These are phyloP conservation scores for Panellus pusillus DNA, from an alignment of 768 basidiomycete species.

Conservation along the genomic window DNA sequence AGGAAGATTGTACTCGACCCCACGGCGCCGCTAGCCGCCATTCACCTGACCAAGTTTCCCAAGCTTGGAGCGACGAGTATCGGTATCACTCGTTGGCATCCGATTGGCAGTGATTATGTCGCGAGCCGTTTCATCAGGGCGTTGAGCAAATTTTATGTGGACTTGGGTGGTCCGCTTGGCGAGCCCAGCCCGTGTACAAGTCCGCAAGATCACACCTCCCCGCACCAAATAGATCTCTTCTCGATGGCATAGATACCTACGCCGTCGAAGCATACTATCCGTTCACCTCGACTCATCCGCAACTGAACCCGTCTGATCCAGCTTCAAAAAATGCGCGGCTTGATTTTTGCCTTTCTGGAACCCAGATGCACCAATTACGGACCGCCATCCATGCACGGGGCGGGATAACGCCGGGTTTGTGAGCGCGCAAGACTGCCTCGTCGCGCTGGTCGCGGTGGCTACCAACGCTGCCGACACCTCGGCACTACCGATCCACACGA, in stretches of 20 bases:
- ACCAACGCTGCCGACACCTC: conserved; percentile 3
- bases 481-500: conserved; percentile 1
- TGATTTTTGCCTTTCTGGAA: conserved; percentile 3
- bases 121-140: conserved; percentile 12
- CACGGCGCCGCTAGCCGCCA: conserved; percentile 4
- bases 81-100: conserved; percentile 11
- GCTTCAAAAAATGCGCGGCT: conserved; percentile 6
- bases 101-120: conserved; percentile 12
- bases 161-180: neutral
- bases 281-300: neutral
- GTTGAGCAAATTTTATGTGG: conserved; percentile 3
- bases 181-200: conserved; percentile 6
- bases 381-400: conserved; percentile 3
- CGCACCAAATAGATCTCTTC: neutral
- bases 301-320: neutral
- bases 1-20: conserved; percentile 3
- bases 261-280: conserved; percentile 9
- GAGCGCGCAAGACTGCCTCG: conserved; percentile 8
- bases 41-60: conserved; percentile 7
- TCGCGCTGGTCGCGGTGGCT: conserved; percentile 9
- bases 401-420: conserved; percentile 3
- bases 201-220: neutral
- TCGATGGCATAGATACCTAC: conserved; percentile 6
- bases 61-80: conserved; percentile 3
- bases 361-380: conserved; percentile 1